These are phyloP conservation scores for Prunus yedoensis DNA, from an alignment of 331 rosid species.

Conservation along the genomic window DNA sequence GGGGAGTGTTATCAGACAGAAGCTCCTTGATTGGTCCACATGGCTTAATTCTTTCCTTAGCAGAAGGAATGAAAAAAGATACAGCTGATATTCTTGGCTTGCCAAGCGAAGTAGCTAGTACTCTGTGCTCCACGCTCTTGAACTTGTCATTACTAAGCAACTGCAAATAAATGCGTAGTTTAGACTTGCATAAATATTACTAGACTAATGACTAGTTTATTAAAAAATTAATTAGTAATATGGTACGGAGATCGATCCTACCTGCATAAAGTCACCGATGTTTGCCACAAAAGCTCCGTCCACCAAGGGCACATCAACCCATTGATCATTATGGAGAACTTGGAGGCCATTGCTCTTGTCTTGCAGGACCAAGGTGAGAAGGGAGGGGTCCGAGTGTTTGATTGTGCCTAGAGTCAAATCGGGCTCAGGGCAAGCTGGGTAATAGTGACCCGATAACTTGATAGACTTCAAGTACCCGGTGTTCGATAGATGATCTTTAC, in stretches of 20 bases:
- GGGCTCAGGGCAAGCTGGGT: slow-evolving; percentile 11
- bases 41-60: background rate
- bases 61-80: background rate
- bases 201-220: no score
- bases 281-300: background rate
- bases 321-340: slow-evolving; percentile 5
- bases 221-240: no score
- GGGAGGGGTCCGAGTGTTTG: slow-evolving; percentile 3
- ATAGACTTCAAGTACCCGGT: slow-evolving; percentile 3
- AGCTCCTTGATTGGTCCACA: slow-evolving; percentile 23
- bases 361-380: slow-evolving; percentile 14
- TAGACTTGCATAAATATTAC: no score
- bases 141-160: slow-evolving; percentile 14
- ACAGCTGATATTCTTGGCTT: slow-evolving; percentile 8
- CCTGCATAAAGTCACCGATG: background rate
- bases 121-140: slow-evolving; percentile 23
- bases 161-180: background rate
- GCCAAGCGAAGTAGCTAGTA: background rate
- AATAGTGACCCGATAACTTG: background rate
- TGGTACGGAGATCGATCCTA: background rate
- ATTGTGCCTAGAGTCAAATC: slow-evolving; percentile 11
- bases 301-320: background rate
- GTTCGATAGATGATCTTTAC: background rate
- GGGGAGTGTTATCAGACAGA: slow-evolving; percentile 6
- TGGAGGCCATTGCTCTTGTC: slow-evolving; percentile 19